Percentiles rank a stretch among this genome's conserved stretches.
Conservation (phyloP, 2,329 filamentous ascomycete species). For the Arthrobotrys conoides region DNA sequence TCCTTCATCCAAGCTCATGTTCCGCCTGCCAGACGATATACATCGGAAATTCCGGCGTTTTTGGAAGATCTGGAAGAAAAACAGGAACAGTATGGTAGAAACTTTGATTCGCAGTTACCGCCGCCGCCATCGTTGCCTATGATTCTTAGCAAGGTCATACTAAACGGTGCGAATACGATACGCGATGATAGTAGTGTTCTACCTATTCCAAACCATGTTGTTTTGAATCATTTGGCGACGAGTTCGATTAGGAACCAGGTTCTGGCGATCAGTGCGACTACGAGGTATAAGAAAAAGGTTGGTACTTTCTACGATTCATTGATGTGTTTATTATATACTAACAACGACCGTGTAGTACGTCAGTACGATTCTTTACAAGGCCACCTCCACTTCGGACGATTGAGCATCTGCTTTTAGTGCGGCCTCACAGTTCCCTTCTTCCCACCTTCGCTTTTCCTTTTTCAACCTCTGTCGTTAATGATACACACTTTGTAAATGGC, state of each 20-base stretch:
- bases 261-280: slow-evolving; percentile 93
- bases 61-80: slow-evolving; percentile 87
- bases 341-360: slow-evolving; percentile 78
- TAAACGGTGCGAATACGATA: slow-evolving; percentile 90
- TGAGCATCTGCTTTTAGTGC: background rate
- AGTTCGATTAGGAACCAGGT: slow-evolving; percentile 98
- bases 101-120: slow-evolving; percentile 67
- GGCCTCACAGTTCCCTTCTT: background rate
- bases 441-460: background rate
- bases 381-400: slow-evolving; percentile 67
- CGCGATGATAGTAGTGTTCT: slow-evolving; percentile 98
- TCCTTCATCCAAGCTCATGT: slow-evolving; percentile 68
- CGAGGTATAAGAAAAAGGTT: slow-evolving; percentile 96
- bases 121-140: slow-evolving; percentile 87
- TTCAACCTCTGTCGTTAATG: slow-evolving; percentile 9
- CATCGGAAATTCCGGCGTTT: slow-evolving; percentile 83
- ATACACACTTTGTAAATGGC: slow-evolving; percentile 23
- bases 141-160: slow-evolving; percentile 92
- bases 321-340: slow-evolving; percentile 57
- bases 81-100: slow-evolving; percentile 78
- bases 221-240: slow-evolving; percentile 94
- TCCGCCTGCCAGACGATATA: slow-evolving; percentile 71
- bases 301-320: slow-evolving; percentile 7
- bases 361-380: slow-evolving; percentile 97
- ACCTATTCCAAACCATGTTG: slow-evolving; percentile 96